These are phyloP conservation scores for Aspergillus sp. DNA, from an alignment of 2,329 filamentous ascomycete species.

Conservation along the genomic window DNA sequence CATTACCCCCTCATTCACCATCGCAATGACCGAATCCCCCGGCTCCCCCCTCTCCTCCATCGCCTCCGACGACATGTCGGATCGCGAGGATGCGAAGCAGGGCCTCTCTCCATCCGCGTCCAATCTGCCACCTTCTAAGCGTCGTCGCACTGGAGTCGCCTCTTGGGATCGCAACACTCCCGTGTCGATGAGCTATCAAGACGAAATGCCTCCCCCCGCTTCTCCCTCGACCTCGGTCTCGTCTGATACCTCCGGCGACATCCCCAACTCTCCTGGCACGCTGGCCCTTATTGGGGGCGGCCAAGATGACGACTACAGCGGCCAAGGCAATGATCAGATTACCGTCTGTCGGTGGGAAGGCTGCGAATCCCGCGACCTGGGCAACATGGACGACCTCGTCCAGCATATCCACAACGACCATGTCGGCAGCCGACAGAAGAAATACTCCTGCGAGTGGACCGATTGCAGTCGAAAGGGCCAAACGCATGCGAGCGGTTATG, in stretches of 20 bases:
- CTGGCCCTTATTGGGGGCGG: constrained; percentile 35
- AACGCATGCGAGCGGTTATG: constrained; percentile 91
- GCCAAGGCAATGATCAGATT: constrained; percentile 67
- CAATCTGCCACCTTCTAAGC: constrained; percentile 44
- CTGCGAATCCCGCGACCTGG: constrained; percentile 65
- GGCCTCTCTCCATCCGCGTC: constrained; percentile 42
- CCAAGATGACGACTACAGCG: constrained; percentile 61
- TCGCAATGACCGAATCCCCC: constrained; percentile 50
- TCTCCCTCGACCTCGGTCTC: constrained; percentile 68
- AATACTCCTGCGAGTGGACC: constrained; percentile 97
- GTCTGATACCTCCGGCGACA: constrained; percentile 82
- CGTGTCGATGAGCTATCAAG: constrained; percentile 37
- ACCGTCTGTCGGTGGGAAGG: constrained; percentile 75
- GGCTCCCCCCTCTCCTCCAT: constrained; percentile 62
- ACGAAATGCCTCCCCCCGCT: constrained; percentile 34
- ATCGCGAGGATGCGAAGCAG: constrained; percentile 51
- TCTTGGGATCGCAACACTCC: constrained; percentile 49
- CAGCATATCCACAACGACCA: constrained; percentile 88
- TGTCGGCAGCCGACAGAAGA: constrained; percentile 88
- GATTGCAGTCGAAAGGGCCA: constrained; percentile 85
- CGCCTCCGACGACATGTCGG: constrained; percentile 57
- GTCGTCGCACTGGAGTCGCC: constrained; percentile 41
- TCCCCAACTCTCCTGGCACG: constrained; percentile 65
- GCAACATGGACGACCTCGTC: constrained; percentile 77
- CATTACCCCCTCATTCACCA: constrained; percentile 6